Base-by-base conservation (phyloP, 331 rosid species). In the Phaseolus coccineus region DNA sequence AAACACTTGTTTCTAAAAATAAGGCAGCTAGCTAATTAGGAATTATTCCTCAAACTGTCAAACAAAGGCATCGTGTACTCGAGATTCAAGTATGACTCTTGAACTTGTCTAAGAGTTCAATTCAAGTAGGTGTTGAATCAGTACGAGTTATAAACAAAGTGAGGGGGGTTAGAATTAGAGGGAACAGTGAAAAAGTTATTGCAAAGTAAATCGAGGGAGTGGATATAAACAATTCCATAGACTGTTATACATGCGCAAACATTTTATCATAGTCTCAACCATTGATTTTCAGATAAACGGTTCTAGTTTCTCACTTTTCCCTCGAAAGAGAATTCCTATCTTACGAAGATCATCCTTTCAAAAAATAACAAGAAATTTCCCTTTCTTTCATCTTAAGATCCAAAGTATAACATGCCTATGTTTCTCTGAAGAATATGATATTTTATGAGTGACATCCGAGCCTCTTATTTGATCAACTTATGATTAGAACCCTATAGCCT, bases 1-100 rank as follows among this genome's bases (percentile, higher is more conserved):
- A 70, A 70, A 44, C 62, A 70, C n/a, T 50, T 8, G 27, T 70
- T 8, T 46, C 62, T 1, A 50, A 28, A 48, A 50, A 70, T 70
- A 50, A 66, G 52, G 19, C 13, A 72, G 25, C 14, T 11, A 27
- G 37, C 28, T 24, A 53, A 42, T 50, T 44, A 46, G 35, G 75
- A 67, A 53, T 27, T 46, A 46, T 47, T 47, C 40, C 40, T 42
- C 0, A 46, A 47, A 47, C 16, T 2, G 51, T 51, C 50, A 24
- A 11, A 44, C 4, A 2, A 69, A 27, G 57, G 74, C 24, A 69
- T 42, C 13, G 27, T 25, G 37, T 47, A 15, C 19, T 27, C 7
- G 7, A 6, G 13, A 24, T 14, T 69, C 12, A 69, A 27, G 74
- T 24, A 27, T 12, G 35, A 31, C 15, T n/a, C 31, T 24, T 22